Evolutionary conservation across 371 early-diverging fungal genomes (phyloP).

Genomic region (Syncephalastrum contaminatum): DNA sequence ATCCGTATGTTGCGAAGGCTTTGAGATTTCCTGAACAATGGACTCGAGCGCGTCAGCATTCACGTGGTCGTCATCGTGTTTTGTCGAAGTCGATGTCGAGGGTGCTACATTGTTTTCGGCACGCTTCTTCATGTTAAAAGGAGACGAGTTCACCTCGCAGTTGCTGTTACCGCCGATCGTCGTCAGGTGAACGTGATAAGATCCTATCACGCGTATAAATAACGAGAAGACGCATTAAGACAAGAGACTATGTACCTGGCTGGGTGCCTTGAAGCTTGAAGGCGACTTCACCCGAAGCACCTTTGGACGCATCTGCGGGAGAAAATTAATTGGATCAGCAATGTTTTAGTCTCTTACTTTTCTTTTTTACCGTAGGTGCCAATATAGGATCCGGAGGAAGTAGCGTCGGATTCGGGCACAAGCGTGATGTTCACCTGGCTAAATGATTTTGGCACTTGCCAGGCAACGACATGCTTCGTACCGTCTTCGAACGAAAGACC

Average conservation of each 20-base stretch:
- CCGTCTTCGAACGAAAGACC: constrained; percentile 33
- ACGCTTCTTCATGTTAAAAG: constrained; percentile 19
- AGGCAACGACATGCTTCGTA: constrained; percentile 38
- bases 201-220: too few relatives aligned
- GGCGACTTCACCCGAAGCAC: constrained; percentile 31
- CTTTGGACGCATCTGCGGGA: constrained; percentile 25
- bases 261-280: constrained; percentile 22
- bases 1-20: neutral
- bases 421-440: constrained; percentile 35
- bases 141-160: constrained; percentile 28
- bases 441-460: constrained; percentile 27
- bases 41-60: neutral
- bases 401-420: constrained; percentile 1
- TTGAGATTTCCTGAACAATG: neutral
- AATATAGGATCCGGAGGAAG: constrained; percentile 6
- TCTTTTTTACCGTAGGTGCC: constrained; percentile 32
- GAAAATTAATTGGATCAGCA: constrained; percentile 4
- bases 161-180: constrained; percentile 2
- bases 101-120: neutral
- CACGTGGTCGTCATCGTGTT: neutral
- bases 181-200: constrained; percentile 31
- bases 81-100: neutral
- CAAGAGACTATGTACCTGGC: constrained; percentile 13
- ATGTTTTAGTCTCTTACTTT: neutral
- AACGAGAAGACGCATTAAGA: too few relatives aligned